Percentiles rank a stretch among this genome's conserved stretches.
These are phyloP conservation scores for Boletus bicolor DNA, from an alignment of 768 basidiomycete genomes.

Conservation along the genomic window DNA sequence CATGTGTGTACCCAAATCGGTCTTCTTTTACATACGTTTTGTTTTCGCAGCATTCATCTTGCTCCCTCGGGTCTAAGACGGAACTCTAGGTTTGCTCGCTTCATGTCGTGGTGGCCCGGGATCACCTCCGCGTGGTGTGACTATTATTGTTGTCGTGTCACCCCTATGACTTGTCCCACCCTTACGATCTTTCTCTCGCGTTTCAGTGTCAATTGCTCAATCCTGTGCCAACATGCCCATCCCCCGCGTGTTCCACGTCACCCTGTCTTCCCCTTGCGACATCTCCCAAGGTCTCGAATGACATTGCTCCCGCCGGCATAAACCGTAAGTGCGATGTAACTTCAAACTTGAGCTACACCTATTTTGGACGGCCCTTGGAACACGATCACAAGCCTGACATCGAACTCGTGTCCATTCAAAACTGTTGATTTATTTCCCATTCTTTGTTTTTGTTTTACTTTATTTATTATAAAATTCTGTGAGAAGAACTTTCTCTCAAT, in stretches of 20 bases:
- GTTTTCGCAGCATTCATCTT: conserved; percentile 17
- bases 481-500: conserved; percentile 20
- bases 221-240: conserved; percentile 1
- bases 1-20: conserved; percentile 17
- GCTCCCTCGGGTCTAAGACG: conserved; percentile 32
- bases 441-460: conserved; percentile 17
- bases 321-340: conserved; percentile 8
- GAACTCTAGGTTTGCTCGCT: conserved; percentile 26
- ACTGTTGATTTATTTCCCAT: conserved; percentile 13
- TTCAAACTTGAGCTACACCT: not conserved
- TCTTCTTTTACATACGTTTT: conserved; percentile 34
- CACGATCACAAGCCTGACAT: conserved; percentile 3
- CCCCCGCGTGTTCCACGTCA: conserved; percentile 3
- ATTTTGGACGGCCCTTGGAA: conserved; percentile 12
- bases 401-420: conserved; percentile 1
- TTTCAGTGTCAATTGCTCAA: conserved; percentile 20
- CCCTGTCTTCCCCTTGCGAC: not conserved
- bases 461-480: conserved; percentile 15
- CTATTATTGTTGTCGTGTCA: conserved; percentile 14
- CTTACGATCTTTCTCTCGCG: conserved; percentile 17
- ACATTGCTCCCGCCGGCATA: conserved; percentile 14
- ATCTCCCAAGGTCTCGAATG: conserved; percentile 3
- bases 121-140: conserved; percentile 19
- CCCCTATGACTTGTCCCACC: conserved; percentile 20
- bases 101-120: conserved; percentile 23